Conservation (phyloP, 306 rosid species). For the Gynostemma pentaphyllum region DNA sequence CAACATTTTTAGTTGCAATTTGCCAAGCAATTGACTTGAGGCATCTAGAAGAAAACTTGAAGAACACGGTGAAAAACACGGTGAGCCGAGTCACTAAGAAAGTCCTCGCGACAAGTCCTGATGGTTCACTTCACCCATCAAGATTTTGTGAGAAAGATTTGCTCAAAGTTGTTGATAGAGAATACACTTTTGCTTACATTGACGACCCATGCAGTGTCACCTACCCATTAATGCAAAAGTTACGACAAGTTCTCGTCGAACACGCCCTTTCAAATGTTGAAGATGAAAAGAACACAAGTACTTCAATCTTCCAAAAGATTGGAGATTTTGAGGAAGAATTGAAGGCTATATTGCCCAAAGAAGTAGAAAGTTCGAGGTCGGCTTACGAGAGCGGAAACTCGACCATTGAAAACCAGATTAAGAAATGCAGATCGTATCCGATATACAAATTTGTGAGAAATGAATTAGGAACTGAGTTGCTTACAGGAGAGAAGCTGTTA, state of each 20-base stretch:
- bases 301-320: conserved; percentile 60
- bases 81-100: conserved; percentile 36
- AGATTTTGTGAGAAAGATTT: conserved; percentile 74
- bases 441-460: conserved; percentile 44
- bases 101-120: conserved; percentile 44
- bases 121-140: conserved; percentile 77
- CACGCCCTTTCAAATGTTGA: conserved; percentile 56
- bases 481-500: not conserved
- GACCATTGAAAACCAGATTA: not conserved
- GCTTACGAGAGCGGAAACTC: not conserved
- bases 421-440: conserved; percentile 1
- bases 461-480: not conserved
- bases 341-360: not conserved
- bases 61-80: not conserved
- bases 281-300: conserved; percentile 39
- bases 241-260: conserved; percentile 63
- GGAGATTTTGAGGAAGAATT: not conserved
- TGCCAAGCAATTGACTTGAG: conserved; percentile 14
- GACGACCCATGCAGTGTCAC: not conserved
- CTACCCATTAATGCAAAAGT: conserved; percentile 20
- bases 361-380: not conserved
- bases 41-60: not conserved
- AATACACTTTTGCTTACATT: not conserved
- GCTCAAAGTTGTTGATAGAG: conserved; percentile 39
- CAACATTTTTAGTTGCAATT: conserved; percentile 60